Evolutionary conservation across 2,329 filamentous ascomycete genomes (phyloP), one percentile per base, ranked within the genome.

Genomic region (Penicillium italicum): DNA sequence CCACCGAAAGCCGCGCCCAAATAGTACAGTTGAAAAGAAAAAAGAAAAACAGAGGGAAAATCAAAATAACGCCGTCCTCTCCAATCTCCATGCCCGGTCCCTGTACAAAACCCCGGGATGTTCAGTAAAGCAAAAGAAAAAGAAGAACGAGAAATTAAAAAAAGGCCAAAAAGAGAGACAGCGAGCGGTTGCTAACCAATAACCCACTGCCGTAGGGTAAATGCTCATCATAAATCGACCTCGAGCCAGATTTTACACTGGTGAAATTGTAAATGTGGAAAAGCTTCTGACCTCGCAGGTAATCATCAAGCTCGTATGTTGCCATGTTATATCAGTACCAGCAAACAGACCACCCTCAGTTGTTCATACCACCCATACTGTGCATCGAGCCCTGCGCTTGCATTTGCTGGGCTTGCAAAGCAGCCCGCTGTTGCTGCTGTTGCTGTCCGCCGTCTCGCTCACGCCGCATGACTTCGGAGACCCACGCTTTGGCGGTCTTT

Each of bases 311-410:
- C 38, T 51, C 33, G 22, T 28, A 51, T 30, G 40, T 46, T 24
- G 42, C 5, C 50, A 37, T 10, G 9, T 34, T 18, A 24, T 11
- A 49, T 26, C 24, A 34, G 40, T 38, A 33, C 16, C 36, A 50
- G 55, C 52, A 47, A 45, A 54, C 49, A 52, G 33, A 37, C n/a
- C 9, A 24, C 12, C 34, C 50, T 64, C 62, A 73, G 50, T 70
- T 73, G 5, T 70, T 72, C 66, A 72, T 72, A 26, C 69, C 72
- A 55, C 73, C 48, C 53, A 55, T 55, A 14, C 53, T 74, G 36
- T 73, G 70, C 73, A 76, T 75, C 70, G 75, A 74, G 42, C 72
- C 74, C 56, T 74, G 72, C 22, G 74, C 70, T 57, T 72, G 71
- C 55, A 73, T 73, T 48, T 74, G 72, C 47, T 75, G 71, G 20